phyloP scores from a whole-genome alignment of 208 protist species.

The Leishmania braziliensis region DNA sequence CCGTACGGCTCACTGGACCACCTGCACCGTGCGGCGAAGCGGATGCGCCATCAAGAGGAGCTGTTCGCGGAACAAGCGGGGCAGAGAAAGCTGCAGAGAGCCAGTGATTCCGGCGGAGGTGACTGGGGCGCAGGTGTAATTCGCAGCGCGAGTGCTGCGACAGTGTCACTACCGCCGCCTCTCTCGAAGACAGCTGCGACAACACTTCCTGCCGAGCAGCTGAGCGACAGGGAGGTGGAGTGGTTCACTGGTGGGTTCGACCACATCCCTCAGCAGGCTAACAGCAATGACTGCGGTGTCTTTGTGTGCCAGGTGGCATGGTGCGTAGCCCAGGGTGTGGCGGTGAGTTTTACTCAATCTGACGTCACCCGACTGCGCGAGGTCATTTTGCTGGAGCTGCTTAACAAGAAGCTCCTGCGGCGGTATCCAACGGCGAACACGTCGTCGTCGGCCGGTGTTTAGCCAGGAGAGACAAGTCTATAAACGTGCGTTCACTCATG shows the following conservation, averaged over 20 bases:
- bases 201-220: conserved; percentile 17
- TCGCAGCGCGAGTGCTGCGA: not conserved
- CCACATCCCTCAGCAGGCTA: conserved; percentile 66
- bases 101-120: not conserved
- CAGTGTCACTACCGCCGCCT: not conserved
- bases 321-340: conserved; percentile 62
- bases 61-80: conserved; percentile 8
- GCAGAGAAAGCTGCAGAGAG: not conserved
- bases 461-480: not conserved
- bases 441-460: conserved; percentile 42
- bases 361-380: conserved; percentile 50
- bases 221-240: conserved; percentile 33
- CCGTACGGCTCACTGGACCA: conserved; percentile 20
- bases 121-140: not conserved
- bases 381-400: conserved; percentile 68
- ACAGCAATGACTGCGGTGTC: conserved; percentile 80
- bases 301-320: conserved; percentile 84
- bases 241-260: conserved; percentile 46
- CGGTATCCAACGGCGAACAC: conserved; percentile 54
- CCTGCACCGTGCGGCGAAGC: conserved; percentile 29
- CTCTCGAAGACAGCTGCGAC: conserved; percentile 9
- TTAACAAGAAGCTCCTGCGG: conserved; percentile 42
- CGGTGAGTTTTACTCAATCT: conserved; percentile 50
- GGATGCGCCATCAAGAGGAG: conserved; percentile 26
- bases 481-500: not conserved